Percentiles rank a stretch among this genome's conserved stretches.
Conservation (phyloP, 1,284 basidiomycete species). For the Leccinum glutinopallens region DNA sequence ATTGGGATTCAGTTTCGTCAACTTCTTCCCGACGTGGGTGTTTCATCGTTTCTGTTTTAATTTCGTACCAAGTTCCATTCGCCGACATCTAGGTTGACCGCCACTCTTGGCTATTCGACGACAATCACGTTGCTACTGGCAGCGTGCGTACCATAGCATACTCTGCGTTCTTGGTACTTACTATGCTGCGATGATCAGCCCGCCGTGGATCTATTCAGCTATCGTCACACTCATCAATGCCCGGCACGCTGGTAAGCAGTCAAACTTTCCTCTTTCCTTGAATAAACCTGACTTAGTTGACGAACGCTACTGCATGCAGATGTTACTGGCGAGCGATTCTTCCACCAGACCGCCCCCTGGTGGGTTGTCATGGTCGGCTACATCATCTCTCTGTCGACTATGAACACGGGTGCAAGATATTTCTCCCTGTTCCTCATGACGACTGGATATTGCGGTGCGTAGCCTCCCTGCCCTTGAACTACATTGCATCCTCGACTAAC, state of each 20-base stretch:
- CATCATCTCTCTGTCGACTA: slow-evolving; percentile 5
- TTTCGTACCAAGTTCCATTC: not conserved
- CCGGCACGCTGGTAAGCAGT: not conserved
- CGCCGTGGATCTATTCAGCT: slow-evolving; percentile 1
- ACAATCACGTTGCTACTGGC: slow-evolving; percentile 1
- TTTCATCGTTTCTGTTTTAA: not conserved
- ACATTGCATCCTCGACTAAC: no score
- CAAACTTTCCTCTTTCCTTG: no score
- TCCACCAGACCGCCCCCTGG: not conserved
- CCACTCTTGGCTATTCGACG: slow-evolving; percentile 3
- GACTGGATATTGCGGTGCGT: not conserved
- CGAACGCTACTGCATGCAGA: not conserved
- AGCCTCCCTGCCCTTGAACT: not conserved
- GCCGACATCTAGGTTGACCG: not conserved
- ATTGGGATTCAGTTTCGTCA: not conserved
- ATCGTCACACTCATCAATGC: slow-evolving; percentile 4
- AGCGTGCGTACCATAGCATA: not conserved
- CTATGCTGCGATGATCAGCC: not conserved
- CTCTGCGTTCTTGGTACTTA: not conserved
- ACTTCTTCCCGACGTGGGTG: slow-evolving; percentile 4
- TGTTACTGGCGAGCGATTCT: slow-evolving; percentile 1
- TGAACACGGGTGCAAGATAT: slow-evolving; percentile 1
- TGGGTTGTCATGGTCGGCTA: slow-evolving; percentile 2
- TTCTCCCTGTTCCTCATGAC: slow-evolving; percentile 4
- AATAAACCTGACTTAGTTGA: not conserved